Base-by-base conservation (phyloP, 306 rosid species). In the Styphnolobium japonicum region DNA sequence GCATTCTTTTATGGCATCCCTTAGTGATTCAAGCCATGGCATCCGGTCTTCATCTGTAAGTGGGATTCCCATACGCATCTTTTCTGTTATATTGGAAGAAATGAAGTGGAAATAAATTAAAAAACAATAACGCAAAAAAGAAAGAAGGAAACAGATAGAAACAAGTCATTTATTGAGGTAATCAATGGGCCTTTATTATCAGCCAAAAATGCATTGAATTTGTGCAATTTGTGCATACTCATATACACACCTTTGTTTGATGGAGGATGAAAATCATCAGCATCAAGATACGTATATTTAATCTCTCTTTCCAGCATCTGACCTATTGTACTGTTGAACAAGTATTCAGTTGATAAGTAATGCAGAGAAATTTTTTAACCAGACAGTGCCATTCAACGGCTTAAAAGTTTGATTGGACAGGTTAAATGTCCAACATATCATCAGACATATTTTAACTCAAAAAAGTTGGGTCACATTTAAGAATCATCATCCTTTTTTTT, bases 11-110 rank as follows among this genome's bases (percentile, higher is more conserved):
- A 80, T 75, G 31, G 62, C 58, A 60, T 85, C 78, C 2, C 85
- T 80, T 14, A 91, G 87, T 15, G 82, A 76, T 80, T 94, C 93
- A 19, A 94, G 97, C 98, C 98, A 94, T 1, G 97, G 98, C 25
- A 70, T 78, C 36, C 98, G 70, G 74, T 92, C 98, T 49, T 92
- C 90, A 36, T 91, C 93, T 0, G 90, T 75, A 25, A 94, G 97
- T 16, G 97, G 97, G 71, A 87, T 89, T 58, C 97, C 98, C 33
- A 65, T 71, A 0, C 78, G 46, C 98, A 91, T 94, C 82, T 94
- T 94, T 56, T 88, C 98, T 92, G 89, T 71, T 39, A 76, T 36
- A 29, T 67, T 37, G 3, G 16, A 42, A 27, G 5, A 79, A 39
- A 64, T 16, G 40, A 33, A 18, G 23, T 16, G 18, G 15, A 39